Evolutionary conservation across 139 green algal species (phyloP).

Genomic region (Picochlorum sp.): DNA sequence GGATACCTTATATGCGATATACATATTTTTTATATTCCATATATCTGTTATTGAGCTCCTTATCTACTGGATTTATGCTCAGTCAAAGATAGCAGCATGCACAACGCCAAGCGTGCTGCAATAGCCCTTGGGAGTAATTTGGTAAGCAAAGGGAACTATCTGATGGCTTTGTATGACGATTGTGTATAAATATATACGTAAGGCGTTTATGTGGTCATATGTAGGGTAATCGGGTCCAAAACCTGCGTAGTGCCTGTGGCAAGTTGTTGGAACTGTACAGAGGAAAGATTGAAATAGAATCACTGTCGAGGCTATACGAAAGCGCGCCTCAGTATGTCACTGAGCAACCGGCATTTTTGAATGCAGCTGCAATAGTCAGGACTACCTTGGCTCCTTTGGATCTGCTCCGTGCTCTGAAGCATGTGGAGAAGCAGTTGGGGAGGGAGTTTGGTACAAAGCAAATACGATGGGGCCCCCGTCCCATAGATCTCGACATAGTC

Average conservation of each 20-base stretch:
- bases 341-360: slow-evolving; percentile 82
- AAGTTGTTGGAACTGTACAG: not conserved
- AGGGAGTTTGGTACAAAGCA: slow-evolving; percentile 29
- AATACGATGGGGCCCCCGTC: slow-evolving; percentile 66
- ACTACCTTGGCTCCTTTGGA: slow-evolving; percentile 46
- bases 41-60: not conserved
- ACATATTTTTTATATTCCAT: not conserved
- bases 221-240: not conserved
- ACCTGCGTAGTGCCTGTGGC: not conserved
- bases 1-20: too few relatives aligned
- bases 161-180: not conserved
- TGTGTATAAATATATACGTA: not conserved
- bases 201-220: not conserved
- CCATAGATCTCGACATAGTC: slow-evolving; percentile 94
- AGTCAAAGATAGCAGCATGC: not conserved
- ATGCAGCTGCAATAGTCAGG: slow-evolving; percentile 56
- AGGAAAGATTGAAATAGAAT: slow-evolving; percentile 34
- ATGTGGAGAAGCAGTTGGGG: slow-evolving; percentile 57
- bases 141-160: not conserved
- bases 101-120: not conserved
- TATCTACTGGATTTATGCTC: not conserved
- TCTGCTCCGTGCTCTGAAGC: slow-evolving; percentile 60
- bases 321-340: slow-evolving; percentile 65
- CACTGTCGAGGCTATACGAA: slow-evolving; percentile 74
- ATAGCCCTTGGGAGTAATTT: not conserved